Percentiles rank a stretch among this genome's conserved stretches.
These are phyloP conservation scores for Termitomyces sp. DNA, from an alignment of 768 basidiomycete species.

Conservation along the genomic window DNA sequence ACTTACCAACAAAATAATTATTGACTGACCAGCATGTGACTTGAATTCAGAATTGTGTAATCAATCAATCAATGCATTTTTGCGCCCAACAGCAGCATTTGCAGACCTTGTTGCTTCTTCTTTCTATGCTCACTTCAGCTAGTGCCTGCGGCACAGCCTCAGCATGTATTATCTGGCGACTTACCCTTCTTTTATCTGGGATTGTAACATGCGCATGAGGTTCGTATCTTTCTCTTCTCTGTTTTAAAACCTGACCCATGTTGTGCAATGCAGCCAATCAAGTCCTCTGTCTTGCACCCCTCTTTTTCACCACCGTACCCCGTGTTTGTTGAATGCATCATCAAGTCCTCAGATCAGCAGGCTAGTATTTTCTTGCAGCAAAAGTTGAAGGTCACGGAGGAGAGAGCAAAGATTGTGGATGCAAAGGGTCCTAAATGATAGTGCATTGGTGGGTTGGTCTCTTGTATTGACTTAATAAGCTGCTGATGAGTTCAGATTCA, in stretches of 20 bases:
- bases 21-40: too few species aligned
- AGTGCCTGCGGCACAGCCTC: too few species aligned
- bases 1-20: too few species aligned
- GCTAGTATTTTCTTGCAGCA: too few species aligned
- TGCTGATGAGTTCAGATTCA: slow-evolving; percentile 48
- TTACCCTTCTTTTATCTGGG: too few species aligned
- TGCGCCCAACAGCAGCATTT: too few species aligned
- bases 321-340: slow-evolving; percentile 75
- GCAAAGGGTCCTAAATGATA: slow-evolving; percentile 93
- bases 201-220: slow-evolving; percentile 42
- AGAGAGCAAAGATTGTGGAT: slow-evolving; percentile 79
- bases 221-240: slow-evolving; percentile 20
- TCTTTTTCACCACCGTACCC: slow-evolving; percentile 82
- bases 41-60: too few species aligned
- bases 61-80: too few species aligned
- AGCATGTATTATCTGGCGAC: too few species aligned
- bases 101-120: too few species aligned
- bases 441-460: slow-evolving; percentile 56
- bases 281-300: slow-evolving; percentile 81
- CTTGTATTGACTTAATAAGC: neutral
- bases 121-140: too few species aligned
- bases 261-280: slow-evolving; percentile 60
- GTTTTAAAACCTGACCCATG: slow-evolving; percentile 14
- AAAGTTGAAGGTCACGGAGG: slow-evolving; percentile 74
- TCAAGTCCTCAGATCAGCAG: too few species aligned